Evolutionary conservation across 768 basidiomycete genomes (phyloP).

Genomic region (Podaxis sp.): DNA sequence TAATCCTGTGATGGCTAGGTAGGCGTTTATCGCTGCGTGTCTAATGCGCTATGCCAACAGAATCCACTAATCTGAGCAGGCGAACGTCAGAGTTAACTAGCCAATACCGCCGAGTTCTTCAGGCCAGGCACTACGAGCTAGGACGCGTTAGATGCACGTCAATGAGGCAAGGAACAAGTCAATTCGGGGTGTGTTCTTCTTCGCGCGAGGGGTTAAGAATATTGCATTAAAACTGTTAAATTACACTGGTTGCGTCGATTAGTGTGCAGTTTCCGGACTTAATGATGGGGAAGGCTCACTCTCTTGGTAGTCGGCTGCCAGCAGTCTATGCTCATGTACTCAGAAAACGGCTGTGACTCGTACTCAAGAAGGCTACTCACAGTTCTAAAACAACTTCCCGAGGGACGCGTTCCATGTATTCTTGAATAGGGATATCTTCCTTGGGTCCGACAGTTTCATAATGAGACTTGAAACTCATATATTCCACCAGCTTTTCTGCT

Average conservation of each 20-base stretch:
- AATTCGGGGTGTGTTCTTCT: not conserved
- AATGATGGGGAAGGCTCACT: constrained; percentile 31
- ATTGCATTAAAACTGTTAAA: constrained; percentile 13
- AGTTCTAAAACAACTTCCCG: constrained; percentile 88
- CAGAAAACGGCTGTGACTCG: not conserved
- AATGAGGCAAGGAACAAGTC: not conserved
- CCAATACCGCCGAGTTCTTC: not conserved
- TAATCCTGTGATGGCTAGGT: too few relatives aligned
- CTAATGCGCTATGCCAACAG: not conserved
- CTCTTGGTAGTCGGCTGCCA: constrained; percentile 70
- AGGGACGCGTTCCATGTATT: constrained; percentile 80
- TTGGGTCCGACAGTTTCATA: constrained; percentile 70
- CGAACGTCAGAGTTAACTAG: not conserved
- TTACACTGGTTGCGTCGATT: constrained; percentile 8
- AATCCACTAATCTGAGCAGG: not conserved
- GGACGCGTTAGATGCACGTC: not conserved
- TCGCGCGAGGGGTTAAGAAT: not conserved
- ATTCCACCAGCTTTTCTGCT: constrained; percentile 87
- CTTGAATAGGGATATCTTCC: constrained; percentile 74
- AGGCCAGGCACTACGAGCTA: not conserved
- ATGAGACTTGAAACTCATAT: constrained; percentile 81
- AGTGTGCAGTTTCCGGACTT: not conserved
- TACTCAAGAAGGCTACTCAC: constrained; percentile 45
- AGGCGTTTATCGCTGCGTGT: not conserved
- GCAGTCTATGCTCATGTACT: constrained; percentile 34